These are phyloP conservation scores for Haplosporangium sp. DNA, from an alignment of 371 early-diverging fungal species.

Conservation along the genomic window DNA sequence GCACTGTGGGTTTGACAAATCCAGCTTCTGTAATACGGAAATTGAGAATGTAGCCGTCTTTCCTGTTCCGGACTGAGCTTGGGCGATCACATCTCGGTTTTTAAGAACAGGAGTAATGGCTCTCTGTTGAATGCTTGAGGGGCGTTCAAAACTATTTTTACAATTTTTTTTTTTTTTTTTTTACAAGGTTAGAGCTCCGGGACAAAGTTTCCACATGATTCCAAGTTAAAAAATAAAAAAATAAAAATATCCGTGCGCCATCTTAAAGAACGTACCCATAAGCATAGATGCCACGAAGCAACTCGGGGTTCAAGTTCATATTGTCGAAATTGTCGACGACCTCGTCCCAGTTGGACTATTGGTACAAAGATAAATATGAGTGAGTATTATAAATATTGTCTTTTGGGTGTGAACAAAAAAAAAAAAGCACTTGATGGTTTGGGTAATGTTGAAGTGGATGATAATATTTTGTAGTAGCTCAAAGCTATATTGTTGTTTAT, in stretches of 20 bases:
- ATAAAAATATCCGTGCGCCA: neutral
- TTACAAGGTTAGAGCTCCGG: neutral
- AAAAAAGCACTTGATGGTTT: neutral
- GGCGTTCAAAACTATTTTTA: constrained; percentile 80
- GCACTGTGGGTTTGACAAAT: constrained; percentile 73
- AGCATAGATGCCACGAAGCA: constrained; percentile 42
- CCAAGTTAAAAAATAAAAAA: too few relatives aligned
- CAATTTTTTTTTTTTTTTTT: too few relatives aligned
- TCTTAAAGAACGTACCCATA: constrained; percentile 23
- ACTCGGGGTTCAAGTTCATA: constrained; percentile 25
- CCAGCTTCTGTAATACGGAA: constrained; percentile 89
- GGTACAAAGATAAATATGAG: constrained; percentile 21
- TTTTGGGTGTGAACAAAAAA: neutral
- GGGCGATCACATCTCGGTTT: constrained; percentile 93
- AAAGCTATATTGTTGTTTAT: neutral
- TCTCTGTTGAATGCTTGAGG: constrained; percentile 93
- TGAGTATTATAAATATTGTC: too few relatives aligned
- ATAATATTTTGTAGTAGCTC: neutral
- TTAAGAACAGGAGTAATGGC: constrained; percentile 89
- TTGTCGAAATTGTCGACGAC: constrained; percentile 35
- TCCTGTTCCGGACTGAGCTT: constrained; percentile 98
- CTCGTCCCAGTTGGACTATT: constrained; percentile 77
- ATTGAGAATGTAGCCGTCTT: constrained; percentile 98
- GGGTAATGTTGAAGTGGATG: neutral
- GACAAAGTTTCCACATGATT: neutral